Base-by-base conservation (phyloP, 108 stramenopile genomes). In the Aurantiochytrium sp. region DNA sequence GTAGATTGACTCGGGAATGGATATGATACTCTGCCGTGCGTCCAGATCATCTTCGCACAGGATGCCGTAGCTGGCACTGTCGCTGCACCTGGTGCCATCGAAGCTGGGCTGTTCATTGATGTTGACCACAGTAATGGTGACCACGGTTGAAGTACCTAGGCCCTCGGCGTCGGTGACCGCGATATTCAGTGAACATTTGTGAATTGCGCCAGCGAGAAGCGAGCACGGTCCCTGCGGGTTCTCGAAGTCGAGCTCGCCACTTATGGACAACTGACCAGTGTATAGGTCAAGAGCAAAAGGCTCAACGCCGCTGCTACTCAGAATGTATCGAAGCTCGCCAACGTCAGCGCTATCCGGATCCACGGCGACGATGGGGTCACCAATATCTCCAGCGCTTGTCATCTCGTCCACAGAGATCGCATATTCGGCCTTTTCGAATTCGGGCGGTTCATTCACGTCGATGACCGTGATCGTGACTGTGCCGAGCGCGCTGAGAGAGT, bases 301-400 rank as follows among this genome's bases (percentile, higher is more conserved):
- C 6, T 24, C 19, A 27, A 19, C 30, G 6, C 19, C 30, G 12
- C 12, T 42, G 32, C 32, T 21, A 2, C 6, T 6, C 15, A 81
- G 73, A 27, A 24, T 12, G 24, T 41, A 81, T 12, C 21, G 42
- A 0, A 65, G 59, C 34, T 65, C 2, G 10, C 3, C 59, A 65
- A 34, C 73, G 24, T 81, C 73, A 39, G 73, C 73, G n/a, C 10
- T 24, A 24, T 81, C 73, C 39, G 73, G 73, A 81, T 81, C 73
- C 21, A 30, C 12, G 6, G 73, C 73, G 12, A 27, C 73, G 39
- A 81, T 48, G n/a, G 45, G n/a, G 17, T 52, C 50, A 6, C 42
- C 45, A 81, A 81, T 1, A 81, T 2, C 3, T 6, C 73, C 73
- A 12, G 45, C 1, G 30, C 19, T 12, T 12, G 73, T 48, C 21